Evolutionary conservation across 176 grass and related monocot genomes (phyloP).

Genomic region (Carex pumila): DNA sequence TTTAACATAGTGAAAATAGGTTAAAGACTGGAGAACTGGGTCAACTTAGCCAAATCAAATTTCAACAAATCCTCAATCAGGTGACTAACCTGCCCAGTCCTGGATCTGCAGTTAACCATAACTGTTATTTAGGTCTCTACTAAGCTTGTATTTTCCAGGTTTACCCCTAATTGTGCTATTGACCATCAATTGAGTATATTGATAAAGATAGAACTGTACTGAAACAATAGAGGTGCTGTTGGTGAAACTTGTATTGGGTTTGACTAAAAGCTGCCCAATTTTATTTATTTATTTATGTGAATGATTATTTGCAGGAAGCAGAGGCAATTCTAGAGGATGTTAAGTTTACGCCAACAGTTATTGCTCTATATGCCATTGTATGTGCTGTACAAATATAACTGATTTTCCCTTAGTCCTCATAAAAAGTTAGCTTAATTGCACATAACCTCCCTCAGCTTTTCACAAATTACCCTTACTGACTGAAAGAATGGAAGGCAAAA

Average conservation of each 20-base stretch:
- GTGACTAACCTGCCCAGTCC: neutral
- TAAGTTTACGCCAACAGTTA: conserved; percentile 72
- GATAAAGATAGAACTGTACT: neutral
- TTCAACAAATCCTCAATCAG: neutral
- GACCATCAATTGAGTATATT: neutral
- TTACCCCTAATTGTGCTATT: neutral
- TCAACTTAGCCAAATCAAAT: neutral
- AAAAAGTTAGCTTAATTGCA: conserved; percentile 6
- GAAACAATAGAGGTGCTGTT: neutral
- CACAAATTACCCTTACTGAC: conserved; percentile 1
- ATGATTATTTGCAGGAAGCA: conserved; percentile 54
- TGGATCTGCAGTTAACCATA: neutral
- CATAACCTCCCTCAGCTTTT: neutral
- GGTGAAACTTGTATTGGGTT: neutral
- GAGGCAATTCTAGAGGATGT: conserved; percentile 84
- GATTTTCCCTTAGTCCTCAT: neutral
- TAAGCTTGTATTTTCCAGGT: neutral
- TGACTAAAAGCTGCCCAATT: neutral
- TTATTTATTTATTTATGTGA: neutral
- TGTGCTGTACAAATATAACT: neutral
- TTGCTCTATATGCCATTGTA: conserved; percentile 66
- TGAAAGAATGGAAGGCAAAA: neutral
- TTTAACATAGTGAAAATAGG: neutral
- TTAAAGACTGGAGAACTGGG: neutral
- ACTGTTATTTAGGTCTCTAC: neutral